Conservation (phyloP, 305 asterid species). For the Fraxinus greggii region DNA sequence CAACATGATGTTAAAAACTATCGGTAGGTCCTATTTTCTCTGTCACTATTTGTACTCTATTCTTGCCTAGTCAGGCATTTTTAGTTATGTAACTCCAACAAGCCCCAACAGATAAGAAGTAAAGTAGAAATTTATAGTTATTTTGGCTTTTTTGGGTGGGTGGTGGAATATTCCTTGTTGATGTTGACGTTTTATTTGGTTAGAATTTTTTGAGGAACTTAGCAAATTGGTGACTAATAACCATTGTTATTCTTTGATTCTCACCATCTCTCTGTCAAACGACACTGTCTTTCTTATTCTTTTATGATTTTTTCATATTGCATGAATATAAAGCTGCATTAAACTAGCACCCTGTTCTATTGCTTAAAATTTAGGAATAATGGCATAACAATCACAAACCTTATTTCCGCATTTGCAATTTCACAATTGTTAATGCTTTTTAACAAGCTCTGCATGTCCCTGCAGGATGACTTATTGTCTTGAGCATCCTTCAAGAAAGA, state of each 20-base stretch:
- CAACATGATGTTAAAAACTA: constrained; percentile 64
- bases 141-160: neutral
- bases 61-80: constrained; percentile 7
- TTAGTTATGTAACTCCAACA: neutral
- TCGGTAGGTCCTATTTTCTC: constrained; percentile 49
- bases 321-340: constrained; percentile 7
- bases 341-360: neutral
- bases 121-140: neutral
- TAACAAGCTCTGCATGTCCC: constrained; percentile 10
- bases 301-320: neutral
- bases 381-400: neutral
- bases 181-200: neutral
- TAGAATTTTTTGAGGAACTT: constrained; percentile 8
- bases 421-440: neutral
- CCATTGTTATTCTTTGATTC: neutral
- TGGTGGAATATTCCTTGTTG: neutral
- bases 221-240: neutral
- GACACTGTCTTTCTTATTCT: neutral
- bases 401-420: neutral
- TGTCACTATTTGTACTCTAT: constrained; percentile 8
- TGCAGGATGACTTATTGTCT: constrained; percentile 98
- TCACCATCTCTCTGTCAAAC: neutral
- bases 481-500: constrained; percentile 81
- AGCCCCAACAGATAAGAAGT: neutral
- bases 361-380: neutral